Base-by-base conservation (phyloP, 768 basidiomycete genomes). In the Boletus vinaceobasis region DNA sequence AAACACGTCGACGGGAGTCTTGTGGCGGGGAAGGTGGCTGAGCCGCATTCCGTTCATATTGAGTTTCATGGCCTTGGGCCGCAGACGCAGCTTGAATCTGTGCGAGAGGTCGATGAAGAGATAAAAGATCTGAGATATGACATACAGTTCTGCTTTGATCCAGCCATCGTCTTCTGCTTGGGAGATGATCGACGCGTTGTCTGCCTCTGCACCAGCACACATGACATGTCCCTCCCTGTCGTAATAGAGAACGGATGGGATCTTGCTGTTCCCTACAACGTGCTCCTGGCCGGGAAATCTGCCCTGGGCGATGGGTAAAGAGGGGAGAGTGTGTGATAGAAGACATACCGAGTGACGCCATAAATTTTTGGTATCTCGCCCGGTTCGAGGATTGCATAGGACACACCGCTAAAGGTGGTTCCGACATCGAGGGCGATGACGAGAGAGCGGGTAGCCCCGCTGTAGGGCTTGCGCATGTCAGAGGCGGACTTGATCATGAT, bases 201-300 rank as follows among this genome's bases (percentile, higher is more conserved):
- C 88, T 50, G 88, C 86, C 68, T 90, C 89, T 55, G 89, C 88
- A 9, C 89, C 88, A 5, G 87, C 87, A 40, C 80, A 85, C 71
- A 80, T 82, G 76, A 90, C 78, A 56, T 69, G 75, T 7, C 88
- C 88, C 43, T 76, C 66, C 59, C 71, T 75, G 63, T 90, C 86
- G 60, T 90, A 90, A 66, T 83, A 90, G 70, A 91, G 80, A 26
- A 87, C 68, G 23, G 88, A 84, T 37, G 88, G 88, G 63, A 91
- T 90, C 74, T 91, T 91, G 54, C 86, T 85, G 67, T 90, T 91
- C 37, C 88, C 88, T 14, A 85, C 88, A 45, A 89, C 87, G 77
- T 91, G 88, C 70, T 91, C 89, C 71, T 90, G 89, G 17, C 88
- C 89, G 9, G 88, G 88, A 53, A 90, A 91, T 53, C 88, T 90